Evolutionary conservation across 305 asterid species (phyloP).

Genomic region (Fraxinus ornus): DNA sequence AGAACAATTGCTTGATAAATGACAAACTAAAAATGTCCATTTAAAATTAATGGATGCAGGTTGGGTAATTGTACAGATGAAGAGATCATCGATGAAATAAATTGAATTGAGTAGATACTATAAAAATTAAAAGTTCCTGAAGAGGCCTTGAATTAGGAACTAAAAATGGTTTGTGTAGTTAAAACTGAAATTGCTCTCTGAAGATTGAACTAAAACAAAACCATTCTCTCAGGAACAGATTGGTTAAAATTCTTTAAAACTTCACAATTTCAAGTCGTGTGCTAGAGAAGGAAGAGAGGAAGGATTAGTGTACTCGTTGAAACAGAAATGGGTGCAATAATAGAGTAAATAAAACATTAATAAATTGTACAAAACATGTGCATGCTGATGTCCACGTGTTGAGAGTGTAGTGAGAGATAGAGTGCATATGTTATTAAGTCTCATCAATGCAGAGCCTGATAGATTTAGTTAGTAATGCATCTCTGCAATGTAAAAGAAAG

Average conservation of each 20-base stretch:
- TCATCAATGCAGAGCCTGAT: background rate
- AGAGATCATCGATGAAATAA: background rate
- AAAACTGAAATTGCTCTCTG: background rate
- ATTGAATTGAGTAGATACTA: background rate
- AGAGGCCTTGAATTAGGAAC: background rate
- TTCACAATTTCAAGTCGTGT: background rate
- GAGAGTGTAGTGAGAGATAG: background rate
- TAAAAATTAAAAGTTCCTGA: background rate
- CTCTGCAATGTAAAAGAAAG: background rate
- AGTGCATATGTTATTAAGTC: background rate
- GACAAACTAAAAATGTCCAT: background rate
- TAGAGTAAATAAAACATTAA: background rate
- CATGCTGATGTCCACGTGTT: background rate
- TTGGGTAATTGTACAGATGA: background rate
- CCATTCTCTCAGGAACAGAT: background rate
- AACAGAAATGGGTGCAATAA: background rate
- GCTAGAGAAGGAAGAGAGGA: background rate
- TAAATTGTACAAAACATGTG: background rate
- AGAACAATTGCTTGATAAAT: too few species aligned
- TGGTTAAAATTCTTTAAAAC: background rate
- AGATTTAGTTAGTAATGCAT: constrained; percentile 5
- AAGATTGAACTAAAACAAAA: background rate
- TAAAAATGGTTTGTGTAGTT: background rate
- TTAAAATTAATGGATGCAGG: background rate
- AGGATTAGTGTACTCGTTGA: background rate